phyloP scores from a whole-genome alignment of 1,139 yeast species.

The Casaregolazyma suthepensis region DNA sequence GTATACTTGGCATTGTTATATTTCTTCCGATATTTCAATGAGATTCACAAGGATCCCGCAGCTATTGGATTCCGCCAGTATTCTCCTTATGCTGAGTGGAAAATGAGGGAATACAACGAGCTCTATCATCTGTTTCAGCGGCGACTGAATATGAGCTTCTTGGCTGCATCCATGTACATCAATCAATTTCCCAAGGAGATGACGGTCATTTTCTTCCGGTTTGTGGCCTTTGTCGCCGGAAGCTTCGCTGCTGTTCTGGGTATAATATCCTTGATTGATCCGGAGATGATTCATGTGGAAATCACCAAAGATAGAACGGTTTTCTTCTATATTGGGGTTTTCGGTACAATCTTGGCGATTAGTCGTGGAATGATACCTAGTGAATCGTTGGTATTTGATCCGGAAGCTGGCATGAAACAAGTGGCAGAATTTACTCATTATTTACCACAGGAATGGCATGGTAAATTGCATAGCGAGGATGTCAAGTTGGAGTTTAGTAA shows the following conservation, averaged over 20 bases:
- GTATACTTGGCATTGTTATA: constrained; percentile 73
- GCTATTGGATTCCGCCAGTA: constrained; percentile 80
- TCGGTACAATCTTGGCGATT: constrained; percentile 79
- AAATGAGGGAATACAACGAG: constrained; percentile 87
- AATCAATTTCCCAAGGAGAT: constrained; percentile 90
- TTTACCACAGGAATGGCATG: constrained; percentile 82
- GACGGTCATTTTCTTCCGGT: constrained; percentile 54
- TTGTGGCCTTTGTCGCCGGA: constrained; percentile 74
- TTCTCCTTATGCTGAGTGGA: constrained; percentile 95
- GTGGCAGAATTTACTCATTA: constrained; percentile 88
- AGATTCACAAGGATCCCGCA: constrained; percentile 83
- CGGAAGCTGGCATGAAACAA: constrained; percentile 73
- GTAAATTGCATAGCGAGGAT: constrained; percentile 70
- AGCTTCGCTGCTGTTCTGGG: constrained; percentile 87
- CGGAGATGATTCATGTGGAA: constrained; percentile 87
- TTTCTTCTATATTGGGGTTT: constrained; percentile 76
- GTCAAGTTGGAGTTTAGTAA: constrained; percentile 79
- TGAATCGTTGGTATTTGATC: constrained; percentile 71
- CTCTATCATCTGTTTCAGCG: constrained; percentile 79
- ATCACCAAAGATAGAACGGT: constrained; percentile 74
- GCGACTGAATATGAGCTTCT: constrained; percentile 68
- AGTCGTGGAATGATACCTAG: constrained; percentile 56
- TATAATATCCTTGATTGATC: constrained; percentile 78
- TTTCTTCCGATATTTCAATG: constrained; percentile 88
- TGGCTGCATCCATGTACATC: constrained; percentile 74